Conservation (phyloP, 1,139 yeast species). For the Kazachstania sp. region DNA sequence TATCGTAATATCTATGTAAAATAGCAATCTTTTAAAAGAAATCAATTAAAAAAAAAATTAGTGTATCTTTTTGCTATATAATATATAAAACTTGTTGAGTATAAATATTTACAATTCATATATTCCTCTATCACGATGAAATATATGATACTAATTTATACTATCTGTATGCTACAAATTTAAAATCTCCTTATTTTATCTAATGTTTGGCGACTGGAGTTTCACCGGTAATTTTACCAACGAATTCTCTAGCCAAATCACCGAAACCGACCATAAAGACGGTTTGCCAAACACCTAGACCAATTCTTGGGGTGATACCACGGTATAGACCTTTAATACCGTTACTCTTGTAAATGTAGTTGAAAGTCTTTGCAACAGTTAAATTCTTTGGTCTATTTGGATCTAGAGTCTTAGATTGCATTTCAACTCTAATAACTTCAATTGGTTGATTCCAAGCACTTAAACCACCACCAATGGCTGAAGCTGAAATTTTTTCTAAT, state of each 20-base stretch:
- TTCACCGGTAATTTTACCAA: constrained; percentile 51
- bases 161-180: background rate
- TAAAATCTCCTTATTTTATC: constrained; percentile 3
- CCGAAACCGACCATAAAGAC: constrained; percentile 99
- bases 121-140: background rate
- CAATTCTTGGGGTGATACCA: constrained; percentile 96
- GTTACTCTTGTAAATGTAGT: constrained; percentile 70
- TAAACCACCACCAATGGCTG: constrained; percentile 92
- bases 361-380: constrained; percentile 69
- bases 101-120: no score
- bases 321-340: constrained; percentile 89
- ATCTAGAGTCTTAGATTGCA: constrained; percentile 89
- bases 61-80: background rate
- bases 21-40: background rate
- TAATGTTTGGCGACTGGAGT: constrained; percentile 41
- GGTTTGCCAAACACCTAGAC: constrained; percentile 96
- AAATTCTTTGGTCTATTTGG: constrained; percentile 93
- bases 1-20: background rate
- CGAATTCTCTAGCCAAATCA: constrained; percentile 71
- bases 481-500: constrained; percentile 73
- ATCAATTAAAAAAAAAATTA: background rate
- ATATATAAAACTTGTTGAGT: background rate
- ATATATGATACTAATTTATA: no score
- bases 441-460: constrained; percentile 99
- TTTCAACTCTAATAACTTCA: constrained; percentile 94